Evolutionary conservation across 179 eudicot genomes (phyloP).

Genomic region (Actinidia arguta): DNA sequence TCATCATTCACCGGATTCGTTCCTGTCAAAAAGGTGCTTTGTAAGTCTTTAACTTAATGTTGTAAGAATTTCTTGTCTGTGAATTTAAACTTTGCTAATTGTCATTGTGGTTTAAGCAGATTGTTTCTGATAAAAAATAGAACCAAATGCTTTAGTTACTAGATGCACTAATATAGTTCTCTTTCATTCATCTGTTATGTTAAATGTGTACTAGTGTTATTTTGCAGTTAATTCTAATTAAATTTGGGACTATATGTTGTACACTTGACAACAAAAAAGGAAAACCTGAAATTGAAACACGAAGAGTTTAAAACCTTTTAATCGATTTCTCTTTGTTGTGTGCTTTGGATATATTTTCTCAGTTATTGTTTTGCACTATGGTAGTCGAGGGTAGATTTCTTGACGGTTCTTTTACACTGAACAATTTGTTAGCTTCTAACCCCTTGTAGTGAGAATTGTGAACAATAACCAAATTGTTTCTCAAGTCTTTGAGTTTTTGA

Average conservation of each 20-base stretch:
- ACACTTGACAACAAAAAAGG: slow-evolving; percentile 23
- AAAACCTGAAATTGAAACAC: background rate
- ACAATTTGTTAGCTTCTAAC: background rate
- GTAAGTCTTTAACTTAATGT: background rate
- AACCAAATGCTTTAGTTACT: slow-evolving; percentile 15
- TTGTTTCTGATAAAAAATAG: no score
- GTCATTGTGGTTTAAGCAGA: slow-evolving; percentile 8
- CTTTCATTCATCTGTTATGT: no score
- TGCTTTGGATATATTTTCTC: background rate
- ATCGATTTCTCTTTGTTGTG: background rate
- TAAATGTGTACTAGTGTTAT: background rate
- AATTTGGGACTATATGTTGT: slow-evolving; percentile 27
- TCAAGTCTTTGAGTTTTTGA: slow-evolving; percentile 16
- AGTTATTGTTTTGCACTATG: background rate
- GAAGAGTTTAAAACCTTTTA: background rate
- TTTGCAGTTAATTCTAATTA: background rate
- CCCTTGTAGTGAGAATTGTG: background rate
- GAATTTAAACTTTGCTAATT: slow-evolving; percentile 7
- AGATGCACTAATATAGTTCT: no score
- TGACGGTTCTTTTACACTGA: background rate
- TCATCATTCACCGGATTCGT: background rate
- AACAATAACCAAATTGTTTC: slow-evolving; percentile 2
- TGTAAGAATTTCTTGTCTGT: slow-evolving; percentile 1
- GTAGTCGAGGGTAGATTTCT: background rate
- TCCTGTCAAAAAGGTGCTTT: slow-evolving; percentile 10